Evolutionary conservation across 257 asterid species (phyloP), one percentile per base, ranked within the genome.

Genomic region (Petunia secreta): DNA sequence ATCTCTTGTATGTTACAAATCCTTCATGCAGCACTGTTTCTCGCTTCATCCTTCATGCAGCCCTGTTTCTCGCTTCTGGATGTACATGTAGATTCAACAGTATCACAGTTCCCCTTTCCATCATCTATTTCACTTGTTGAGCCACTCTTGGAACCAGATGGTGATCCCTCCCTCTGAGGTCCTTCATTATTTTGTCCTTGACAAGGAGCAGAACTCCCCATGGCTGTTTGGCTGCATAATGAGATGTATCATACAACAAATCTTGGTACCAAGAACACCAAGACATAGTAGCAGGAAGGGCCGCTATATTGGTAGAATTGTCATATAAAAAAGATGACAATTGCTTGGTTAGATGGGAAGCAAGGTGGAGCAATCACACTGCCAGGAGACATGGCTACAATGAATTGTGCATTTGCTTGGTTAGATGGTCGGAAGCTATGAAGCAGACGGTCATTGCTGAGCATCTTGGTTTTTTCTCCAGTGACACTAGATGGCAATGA

Each of bases 1-100:
- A 91, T 73, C 93, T 74, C 64, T 92, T 91, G 83, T 90, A 91
- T 6, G 97, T 96, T 13, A 85, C 87, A 81, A 91, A 92, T 57
- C 94, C 83, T 83, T 90, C 25, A 77, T 78, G 43, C 65, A 25
- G 25, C 25, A 25, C 25, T 25, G 25, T 25, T 25, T 25, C 25
- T 25, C 25, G 25, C 25, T 25, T 25, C 25, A 25, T 25, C 25
- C 25, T 25, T 25, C 25, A 25, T 25, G 25, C 25, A 71, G 60
- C 78, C 68, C 7, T 46, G 80, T 38, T 66, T 83, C 83, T 71
- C 71, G 9, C 78, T 16, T 38, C 34, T 79, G 1, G 71, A 48
- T 16, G 15, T 1, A n/a, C 52, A 44, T 59, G 81, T 84, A 1
- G 87, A 86, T 59, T 87, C 86, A 11, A 73, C 74, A 14, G 63